Conservation (phyloP, 192 early-diverging fungal genomes). For the Coemansia aciculifera region DNA sequence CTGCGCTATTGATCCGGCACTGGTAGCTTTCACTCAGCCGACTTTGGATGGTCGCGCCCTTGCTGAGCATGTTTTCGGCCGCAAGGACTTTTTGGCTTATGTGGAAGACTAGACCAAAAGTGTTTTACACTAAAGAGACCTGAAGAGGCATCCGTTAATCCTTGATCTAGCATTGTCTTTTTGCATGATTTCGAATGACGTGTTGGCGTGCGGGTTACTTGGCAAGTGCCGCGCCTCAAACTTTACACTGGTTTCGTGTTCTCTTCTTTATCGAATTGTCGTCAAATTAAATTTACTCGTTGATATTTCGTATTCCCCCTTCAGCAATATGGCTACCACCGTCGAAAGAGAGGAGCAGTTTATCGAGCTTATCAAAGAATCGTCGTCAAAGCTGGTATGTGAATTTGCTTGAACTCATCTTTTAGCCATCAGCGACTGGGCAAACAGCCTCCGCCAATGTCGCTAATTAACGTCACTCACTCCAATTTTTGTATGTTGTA, state of each 20-base stretch:
- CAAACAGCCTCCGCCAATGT: background rate
- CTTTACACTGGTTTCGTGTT: conserved; percentile 1
- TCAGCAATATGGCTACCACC: conserved; percentile 36
- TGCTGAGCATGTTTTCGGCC: conserved; percentile 49
- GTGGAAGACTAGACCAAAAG: conserved; percentile 19
- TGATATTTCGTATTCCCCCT: background rate
- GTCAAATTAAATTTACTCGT: background rate
- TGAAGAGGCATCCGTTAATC: background rate
- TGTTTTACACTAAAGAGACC: background rate
- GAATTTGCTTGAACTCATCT: background rate
- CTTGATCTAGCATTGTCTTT: background rate
- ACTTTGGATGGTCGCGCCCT: conserved; percentile 51
- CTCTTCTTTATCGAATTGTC: conserved; percentile 5
- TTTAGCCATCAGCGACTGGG: background rate
- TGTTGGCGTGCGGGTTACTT: background rate
- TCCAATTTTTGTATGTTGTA: background rate
- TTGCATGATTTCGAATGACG: background rate
- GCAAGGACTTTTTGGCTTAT: conserved; percentile 59
- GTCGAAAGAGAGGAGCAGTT: conserved; percentile 47
- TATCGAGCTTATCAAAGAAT: conserved; percentile 44
- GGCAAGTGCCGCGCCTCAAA: background rate
- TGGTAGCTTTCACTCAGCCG: conserved; percentile 60
- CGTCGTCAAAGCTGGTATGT: conserved; percentile 41
- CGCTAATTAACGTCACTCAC: background rate
- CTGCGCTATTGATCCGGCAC: conserved; percentile 14